phyloP scores from a whole-genome alignment of 345 rosid species.

The Arabidopsis thaliana region TAIR10.1 NC_003070.9:3123001-3123500 shows the following conservation, averaged over 20 bases:
- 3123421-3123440: no score
- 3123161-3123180: constrained; percentile 37
- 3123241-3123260: constrained; percentile 47
- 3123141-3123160: constrained; percentile 39
- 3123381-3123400: background rate
- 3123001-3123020: background rate
- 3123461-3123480: constrained; percentile 15
- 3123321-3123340: constrained; percentile 10
- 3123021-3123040: background rate
- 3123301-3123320: constrained; percentile 9
- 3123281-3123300: constrained; percentile 19
- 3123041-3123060: background rate
- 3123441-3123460: background rate
- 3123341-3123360: constrained; percentile 19
- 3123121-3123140: constrained; percentile 5
- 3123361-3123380: constrained; percentile 6
- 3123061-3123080: constrained; percentile 4
- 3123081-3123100: constrained; percentile 16
- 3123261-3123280: constrained; percentile 6
- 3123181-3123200: constrained; percentile 43
- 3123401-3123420: constrained; percentile 15
- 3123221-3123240: constrained; percentile 65
- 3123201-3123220: constrained; percentile 53
- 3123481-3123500: background rate
- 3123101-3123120: constrained; percentile 23